Evolutionary conservation across 306 rosid genomes (phyloP).

Genomic region (Rosa rugosa): DNA sequence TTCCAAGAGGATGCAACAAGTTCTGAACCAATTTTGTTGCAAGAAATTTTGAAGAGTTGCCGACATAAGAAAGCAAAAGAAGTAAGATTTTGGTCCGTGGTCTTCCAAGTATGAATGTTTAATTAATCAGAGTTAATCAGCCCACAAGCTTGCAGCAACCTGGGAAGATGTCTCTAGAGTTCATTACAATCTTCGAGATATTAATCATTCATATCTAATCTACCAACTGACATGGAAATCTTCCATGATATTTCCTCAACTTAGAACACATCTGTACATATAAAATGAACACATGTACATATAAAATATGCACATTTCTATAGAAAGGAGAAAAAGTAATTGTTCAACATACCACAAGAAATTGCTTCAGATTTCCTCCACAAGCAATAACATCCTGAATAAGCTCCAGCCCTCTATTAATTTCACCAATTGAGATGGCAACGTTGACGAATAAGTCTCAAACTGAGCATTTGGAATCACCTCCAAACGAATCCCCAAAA

Average conservation of each 20-base stretch:
- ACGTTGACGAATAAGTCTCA: conserved; percentile 54
- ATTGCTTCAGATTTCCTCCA: conserved; percentile 73
- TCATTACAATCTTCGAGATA: conserved; percentile 24
- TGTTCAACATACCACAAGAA: conserved; percentile 52
- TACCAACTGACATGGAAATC: background rate
- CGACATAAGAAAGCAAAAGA: too few relatives aligned
- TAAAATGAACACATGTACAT: too few relatives aligned
- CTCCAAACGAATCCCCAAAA: conserved; percentile 61
- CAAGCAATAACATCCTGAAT: conserved; percentile 87
- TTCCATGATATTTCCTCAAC: background rate
- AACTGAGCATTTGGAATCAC: conserved; percentile 36
- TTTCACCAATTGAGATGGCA: conserved; percentile 59
- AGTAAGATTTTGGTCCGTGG: too few relatives aligned
- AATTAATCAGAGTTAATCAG: conserved; percentile 10
- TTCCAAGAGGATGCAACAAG: too few relatives aligned
- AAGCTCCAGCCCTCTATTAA: conserved; percentile 57
- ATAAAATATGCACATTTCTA: background rate
- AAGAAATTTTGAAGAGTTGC: too few relatives aligned
- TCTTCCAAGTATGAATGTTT: too few relatives aligned
- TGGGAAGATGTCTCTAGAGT: conserved; percentile 31
- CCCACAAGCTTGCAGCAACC: conserved; percentile 68
- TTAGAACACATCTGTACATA: background rate
- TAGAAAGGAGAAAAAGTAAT: background rate
- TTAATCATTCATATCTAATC: background rate
- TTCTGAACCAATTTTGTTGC: too few relatives aligned